Evolutionary conservation across 164 flowering plant genomes (phyloP).

Genomic region (Platanus orientalis): DNA sequence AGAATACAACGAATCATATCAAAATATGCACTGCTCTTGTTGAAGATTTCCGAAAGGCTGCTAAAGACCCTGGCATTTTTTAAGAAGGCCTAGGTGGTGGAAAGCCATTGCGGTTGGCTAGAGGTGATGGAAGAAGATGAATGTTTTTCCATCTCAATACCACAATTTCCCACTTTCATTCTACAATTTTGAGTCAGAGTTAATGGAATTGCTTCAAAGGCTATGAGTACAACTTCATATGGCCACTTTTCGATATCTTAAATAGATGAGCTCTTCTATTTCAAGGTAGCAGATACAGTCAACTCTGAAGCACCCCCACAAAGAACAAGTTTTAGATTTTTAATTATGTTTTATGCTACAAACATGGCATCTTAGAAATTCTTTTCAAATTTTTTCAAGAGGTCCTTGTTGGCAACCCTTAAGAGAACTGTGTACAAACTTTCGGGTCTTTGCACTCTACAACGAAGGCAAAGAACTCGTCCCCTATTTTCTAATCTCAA

Average conservation of each 20-base stretch:
- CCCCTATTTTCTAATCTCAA: slow-evolving; percentile 97
- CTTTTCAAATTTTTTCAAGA: slow-evolving; percentile 93
- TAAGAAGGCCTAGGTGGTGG: no score
- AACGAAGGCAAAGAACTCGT: slow-evolving; percentile 84
- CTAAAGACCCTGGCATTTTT: no score
- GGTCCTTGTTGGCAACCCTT: slow-evolving; percentile 96
- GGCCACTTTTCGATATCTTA: slow-evolving; percentile 96
- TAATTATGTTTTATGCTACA: slow-evolving; percentile 87
- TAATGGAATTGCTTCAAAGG: no score
- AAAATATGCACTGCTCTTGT: no score
- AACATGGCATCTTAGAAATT: slow-evolving; percentile 98
- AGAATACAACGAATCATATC: no score
- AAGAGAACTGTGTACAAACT: slow-evolving; percentile 89
- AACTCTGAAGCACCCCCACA: slow-evolving; percentile 97
- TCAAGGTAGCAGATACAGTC: slow-evolving; percentile 91
- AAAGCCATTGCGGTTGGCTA: no score
- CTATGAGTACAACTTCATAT: no score
- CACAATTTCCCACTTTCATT: no score
- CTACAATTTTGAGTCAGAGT: no score
- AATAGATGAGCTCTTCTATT: slow-evolving; percentile 88
- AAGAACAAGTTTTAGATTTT: slow-evolving; percentile 93
- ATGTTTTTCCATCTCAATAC: no score
- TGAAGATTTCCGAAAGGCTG: no score
- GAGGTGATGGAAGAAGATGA: no score
- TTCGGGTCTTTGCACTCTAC: slow-evolving; percentile 92